Conservation (phyloP, 2,329 filamentous ascomycete species). For the Claviceps spartinae region DNA sequence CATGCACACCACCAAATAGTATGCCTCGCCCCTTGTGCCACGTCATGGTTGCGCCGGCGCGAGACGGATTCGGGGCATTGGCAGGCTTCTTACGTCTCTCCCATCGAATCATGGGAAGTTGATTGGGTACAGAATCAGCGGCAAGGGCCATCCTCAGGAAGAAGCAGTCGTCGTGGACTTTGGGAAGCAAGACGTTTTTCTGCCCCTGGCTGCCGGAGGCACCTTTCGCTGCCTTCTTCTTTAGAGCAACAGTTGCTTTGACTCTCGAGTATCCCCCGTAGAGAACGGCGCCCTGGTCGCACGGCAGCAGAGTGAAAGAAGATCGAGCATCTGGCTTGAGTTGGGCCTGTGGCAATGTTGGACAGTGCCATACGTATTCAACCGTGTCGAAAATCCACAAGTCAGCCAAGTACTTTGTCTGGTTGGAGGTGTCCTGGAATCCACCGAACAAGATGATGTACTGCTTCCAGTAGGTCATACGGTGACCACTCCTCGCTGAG, state of each 20-base stretch:
- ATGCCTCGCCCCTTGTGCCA: conserved; percentile 90
- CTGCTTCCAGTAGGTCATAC: conserved; percentile 95
- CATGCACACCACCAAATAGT: conserved; percentile 86
- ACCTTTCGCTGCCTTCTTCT: conserved; percentile 39
- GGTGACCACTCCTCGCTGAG: conserved; percentile 76
- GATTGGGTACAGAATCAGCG: conserved; percentile 49
- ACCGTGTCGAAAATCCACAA: conserved; percentile 92
- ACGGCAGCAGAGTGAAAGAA: conserved; percentile 82
- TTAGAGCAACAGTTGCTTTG: conserved; percentile 55
- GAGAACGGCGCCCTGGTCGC: conserved; percentile 77
- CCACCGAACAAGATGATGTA: conserved; percentile 93
- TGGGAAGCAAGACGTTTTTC: conserved; percentile 65
- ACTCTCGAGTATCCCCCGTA: conserved; percentile 91
- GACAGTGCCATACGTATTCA: conserved; percentile 73
- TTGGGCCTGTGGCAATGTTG: conserved; percentile 60
- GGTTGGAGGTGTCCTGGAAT: conserved; percentile 91
- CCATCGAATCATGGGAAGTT: conserved; percentile 69
- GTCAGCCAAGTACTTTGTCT: conserved; percentile 86
- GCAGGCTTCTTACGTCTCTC: conserved; percentile 85
- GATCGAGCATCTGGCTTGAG: conserved; percentile 84
- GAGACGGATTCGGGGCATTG: conserved; percentile 69
- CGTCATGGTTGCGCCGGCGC: conserved; percentile 86
- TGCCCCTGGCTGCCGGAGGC: conserved; percentile 45
- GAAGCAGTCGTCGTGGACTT: conserved; percentile 92
- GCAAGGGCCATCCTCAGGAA: conserved; percentile 66